Conservation (phyloP, 2,329 filamentous ascomycete genomes). For the Ophiostoma tasmaniense region DNA sequence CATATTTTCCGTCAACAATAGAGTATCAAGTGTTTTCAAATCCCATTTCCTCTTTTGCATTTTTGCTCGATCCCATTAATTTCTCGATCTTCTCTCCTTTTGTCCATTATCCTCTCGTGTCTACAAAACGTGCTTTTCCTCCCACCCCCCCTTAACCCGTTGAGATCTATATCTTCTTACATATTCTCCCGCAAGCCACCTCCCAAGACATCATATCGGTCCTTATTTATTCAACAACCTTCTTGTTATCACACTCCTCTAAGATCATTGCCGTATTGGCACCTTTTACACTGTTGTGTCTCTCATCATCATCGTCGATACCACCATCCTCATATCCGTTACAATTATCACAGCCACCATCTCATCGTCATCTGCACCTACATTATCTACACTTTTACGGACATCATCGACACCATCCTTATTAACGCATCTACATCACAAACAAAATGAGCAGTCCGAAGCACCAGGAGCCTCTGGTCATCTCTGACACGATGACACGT, state of each 20-base stretch:
- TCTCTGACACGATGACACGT: neutral
- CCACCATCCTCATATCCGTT: neutral
- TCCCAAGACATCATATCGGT: neutral
- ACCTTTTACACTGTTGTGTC: neutral
- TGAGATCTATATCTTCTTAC: neutral
- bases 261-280: neutral
- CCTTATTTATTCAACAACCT: neutral
- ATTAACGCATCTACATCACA: neutral
- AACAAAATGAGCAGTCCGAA: neutral
- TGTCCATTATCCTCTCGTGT: neutral
- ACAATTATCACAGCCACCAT: neutral
- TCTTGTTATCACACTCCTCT: neutral
- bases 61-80: neutral
- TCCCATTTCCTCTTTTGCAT: conserved; percentile 4
- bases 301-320: neutral
- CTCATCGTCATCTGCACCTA: neutral
- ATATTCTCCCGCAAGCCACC: neutral
- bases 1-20: neutral
- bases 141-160: neutral
- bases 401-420: neutral
- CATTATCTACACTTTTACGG: neutral
- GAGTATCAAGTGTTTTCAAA: neutral
- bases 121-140: neutral
- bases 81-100: neutral
- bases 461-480: neutral